phyloP scores from a whole-genome alignment of 208 protist species.

The Strigomonas culicis region DNA sequence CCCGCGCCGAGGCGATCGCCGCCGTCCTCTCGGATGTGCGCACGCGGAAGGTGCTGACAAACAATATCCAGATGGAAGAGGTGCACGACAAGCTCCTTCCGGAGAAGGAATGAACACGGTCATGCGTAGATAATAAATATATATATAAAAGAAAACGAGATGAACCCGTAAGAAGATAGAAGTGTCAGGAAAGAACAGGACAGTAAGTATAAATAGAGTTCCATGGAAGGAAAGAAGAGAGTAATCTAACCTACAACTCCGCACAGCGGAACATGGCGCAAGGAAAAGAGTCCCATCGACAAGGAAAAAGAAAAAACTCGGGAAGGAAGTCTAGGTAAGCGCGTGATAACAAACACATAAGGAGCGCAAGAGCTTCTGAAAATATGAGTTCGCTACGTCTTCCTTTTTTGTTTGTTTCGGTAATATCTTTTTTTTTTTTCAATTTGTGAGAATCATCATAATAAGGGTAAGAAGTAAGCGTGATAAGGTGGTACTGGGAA shows the following conservation, averaged over 20 bases:
- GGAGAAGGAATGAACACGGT: background rate
- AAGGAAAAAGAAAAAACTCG: conserved; percentile 6
- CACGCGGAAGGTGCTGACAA: conserved; percentile 12
- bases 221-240: no score
- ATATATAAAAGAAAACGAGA: conserved; percentile 1
- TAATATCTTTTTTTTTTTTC: background rate
- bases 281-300: background rate
- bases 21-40: conserved; percentile 3
- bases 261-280: no score
- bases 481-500: background rate
- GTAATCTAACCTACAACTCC: no score
- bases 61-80: conserved; percentile 50
- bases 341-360: background rate
- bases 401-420: background rate
- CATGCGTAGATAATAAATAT: background rate
- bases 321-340: background rate
- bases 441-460: background rate
- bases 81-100: conserved; percentile 33
- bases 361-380: background rate
- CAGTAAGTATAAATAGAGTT: no score
- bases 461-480: background rate
- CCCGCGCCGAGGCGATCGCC: conserved; percentile 6
- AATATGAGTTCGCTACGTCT: background rate
- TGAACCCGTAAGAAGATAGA: background rate
- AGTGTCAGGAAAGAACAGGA: background rate